Evolutionary conservation across 2,329 filamentous ascomycete genomes (phyloP), one percentile per base, ranked within the genome.

Genomic region (Ophiocordyceps australis): DNA sequence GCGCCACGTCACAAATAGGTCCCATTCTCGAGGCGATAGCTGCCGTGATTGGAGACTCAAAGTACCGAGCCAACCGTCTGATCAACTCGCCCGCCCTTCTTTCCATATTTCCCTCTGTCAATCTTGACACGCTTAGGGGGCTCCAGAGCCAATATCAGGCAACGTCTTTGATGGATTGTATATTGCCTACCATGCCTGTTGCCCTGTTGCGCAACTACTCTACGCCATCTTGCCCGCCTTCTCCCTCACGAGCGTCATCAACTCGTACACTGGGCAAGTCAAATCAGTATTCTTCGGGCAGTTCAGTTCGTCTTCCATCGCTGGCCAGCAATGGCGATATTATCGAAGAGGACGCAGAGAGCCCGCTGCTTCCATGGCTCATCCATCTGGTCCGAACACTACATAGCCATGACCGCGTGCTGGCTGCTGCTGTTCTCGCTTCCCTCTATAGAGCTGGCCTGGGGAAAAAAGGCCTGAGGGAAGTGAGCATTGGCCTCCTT

Each of bases 11-110:
- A 15, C 67, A 65, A 31, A 51, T 92, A 20, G 62, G 71, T 2
- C 69, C 71, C 8, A 65, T 93, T 12, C 53, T 95, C 6, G 74
- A 82, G 33, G 80, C 85, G 0, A 67, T 92, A 26, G 65, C 73
- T 13, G 65, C 73, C 23, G 76, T 94, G 24, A 66, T 93, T 25
- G 66, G 73, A 32, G 70, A 80, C 38, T 94, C 86, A 1, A 75
- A 74, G 36, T 79, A 75, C 47, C 69, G 82, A 28, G 74, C 80
- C 8, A 74, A 74, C 35, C 67, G 80, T 38, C 62, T 80, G 25
- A 50, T 76, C 22, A 74, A 66, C 31, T 75, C 76, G 1, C 74
- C 74, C 2, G 63, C 70, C 1, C 68, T 83, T 21, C 52, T 79
- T 29, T 67, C 74, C 13, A 65, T 79, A 9, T 78, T 82, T 32